Conservation (phyloP, 495 filamentous ascomycete genomes). For the Eremomyces bilateralis region DNA sequence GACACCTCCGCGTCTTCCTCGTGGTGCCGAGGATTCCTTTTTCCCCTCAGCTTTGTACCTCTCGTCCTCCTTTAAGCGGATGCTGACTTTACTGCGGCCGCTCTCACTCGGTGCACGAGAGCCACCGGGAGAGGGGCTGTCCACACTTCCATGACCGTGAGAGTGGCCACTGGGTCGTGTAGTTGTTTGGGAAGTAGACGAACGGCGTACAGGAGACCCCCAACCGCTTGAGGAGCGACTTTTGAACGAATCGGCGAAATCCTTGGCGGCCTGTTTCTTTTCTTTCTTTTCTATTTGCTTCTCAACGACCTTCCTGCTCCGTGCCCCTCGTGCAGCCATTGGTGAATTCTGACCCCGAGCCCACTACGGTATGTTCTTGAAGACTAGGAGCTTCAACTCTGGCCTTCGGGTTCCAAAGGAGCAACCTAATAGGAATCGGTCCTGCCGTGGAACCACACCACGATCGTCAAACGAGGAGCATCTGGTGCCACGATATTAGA, state of each 20-base stretch:
- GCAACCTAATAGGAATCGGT: too few species aligned
- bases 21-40: constrained; percentile 10
- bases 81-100: background rate
- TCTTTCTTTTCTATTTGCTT: constrained; percentile 16
- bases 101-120: background rate
- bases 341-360: too few species aligned
- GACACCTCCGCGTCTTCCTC: constrained; percentile 13
- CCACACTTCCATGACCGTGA: background rate
- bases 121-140: background rate
- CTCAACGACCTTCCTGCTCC: constrained; percentile 11
- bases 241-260: constrained; percentile 3
- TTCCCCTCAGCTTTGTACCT: constrained; percentile 11
- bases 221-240: constrained; percentile 8
- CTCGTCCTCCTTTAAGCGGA: constrained; percentile 6
- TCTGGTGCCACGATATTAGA: too few species aligned
- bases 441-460: too few species aligned
- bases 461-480: too few species aligned
- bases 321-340: constrained; percentile 13
- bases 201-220: background rate
- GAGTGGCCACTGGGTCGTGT: too few species aligned
- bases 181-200: too few species aligned
- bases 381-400: too few species aligned
- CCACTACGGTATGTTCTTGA: too few species aligned
- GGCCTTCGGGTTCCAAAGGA: too few species aligned
- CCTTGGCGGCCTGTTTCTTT: constrained; percentile 9